Conservation (phyloP, 2,329 filamentous ascomycete species). For the Aureobasidium sp. region DNA sequence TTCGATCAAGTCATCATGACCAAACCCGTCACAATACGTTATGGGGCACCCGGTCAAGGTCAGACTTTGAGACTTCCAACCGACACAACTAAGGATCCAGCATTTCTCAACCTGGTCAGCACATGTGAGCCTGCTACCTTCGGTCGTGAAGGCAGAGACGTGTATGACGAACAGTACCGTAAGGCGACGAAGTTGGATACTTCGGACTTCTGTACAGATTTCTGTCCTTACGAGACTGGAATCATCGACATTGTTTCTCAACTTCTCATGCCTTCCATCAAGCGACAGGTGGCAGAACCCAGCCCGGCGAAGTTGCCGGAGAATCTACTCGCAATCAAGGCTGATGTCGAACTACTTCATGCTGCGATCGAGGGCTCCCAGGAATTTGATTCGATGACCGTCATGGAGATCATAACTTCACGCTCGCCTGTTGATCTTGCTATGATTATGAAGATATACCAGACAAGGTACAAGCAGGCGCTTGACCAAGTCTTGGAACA, state of each 20-base stretch:
- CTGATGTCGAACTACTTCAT: neutral
- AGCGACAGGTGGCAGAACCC: neutral
- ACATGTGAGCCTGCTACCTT: constrained; percentile 40
- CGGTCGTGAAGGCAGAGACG: constrained; percentile 36
- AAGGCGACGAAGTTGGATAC: constrained; percentile 46
- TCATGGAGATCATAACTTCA: neutral
- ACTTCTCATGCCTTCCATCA: constrained; percentile 31
- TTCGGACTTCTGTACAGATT: constrained; percentile 38
- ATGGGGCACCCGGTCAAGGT: neutral
- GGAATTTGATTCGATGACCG: neutral
- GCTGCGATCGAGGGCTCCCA: neutral
- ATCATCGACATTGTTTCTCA: constrained; percentile 46
- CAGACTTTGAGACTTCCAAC: neutral
- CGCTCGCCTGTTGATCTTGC: neutral
- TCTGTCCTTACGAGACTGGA: constrained; percentile 43
- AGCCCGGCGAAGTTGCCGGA: neutral
- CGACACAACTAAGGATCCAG: neutral
- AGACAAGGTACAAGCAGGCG: neutral
- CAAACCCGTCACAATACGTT: constrained; percentile 7
- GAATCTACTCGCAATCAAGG: neutral
- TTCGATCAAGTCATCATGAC: neutral
- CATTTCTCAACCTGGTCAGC: constrained; percentile 12
- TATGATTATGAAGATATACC: neutral
- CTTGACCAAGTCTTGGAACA: neutral
- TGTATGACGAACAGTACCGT: constrained; percentile 45